Base-by-base conservation (phyloP, 805 yeast genomes). In the Candida endomychidarum region DNA sequence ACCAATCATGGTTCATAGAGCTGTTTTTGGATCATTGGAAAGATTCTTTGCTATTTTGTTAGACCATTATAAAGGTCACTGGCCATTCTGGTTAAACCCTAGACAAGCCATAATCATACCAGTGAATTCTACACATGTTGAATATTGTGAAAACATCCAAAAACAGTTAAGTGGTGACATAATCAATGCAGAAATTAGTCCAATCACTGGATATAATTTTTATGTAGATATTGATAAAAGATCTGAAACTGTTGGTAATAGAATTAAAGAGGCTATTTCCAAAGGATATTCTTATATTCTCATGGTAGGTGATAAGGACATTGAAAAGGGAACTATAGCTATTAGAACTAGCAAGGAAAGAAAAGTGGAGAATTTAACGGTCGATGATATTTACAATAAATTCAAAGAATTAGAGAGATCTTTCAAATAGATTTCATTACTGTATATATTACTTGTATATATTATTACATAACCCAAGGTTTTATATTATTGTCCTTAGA, bases 51-150 rank as follows among this genome's bases (percentile, higher is more conserved):
- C 98, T 1, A 76, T 93, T 43, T 67, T 93, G 45, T 80, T 93
- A 38, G 98, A 93, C 58, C 95, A 90, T 49, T 87, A 81, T 58
- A 77, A 78, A 41, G 99, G 98, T 0, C 82, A 83, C 50, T 93
- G 98, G 98, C 99, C 99, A 8, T 89, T 93, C 58, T 93, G 99
- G 99, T 57, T 93, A 31, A 87, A 83, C 48, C 97, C 98, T 5
- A 74, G 95, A 46, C 99, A 93, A 58, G 93, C 91, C 0, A 72
- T 85, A 27, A 72, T 93, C 2, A 72, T 93, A 5, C 97, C 99
- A 1, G 80, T 89, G 4, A 80, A 82, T 42, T 79, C 79, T 0
- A 64, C 72, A 8, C 90, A 85, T 53, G 57, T 61, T 7, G 74
- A 64, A 8, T 74, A 74, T 38, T 85, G 95, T 3, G 48, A 67